Conservation (phyloP, 129 eudicot species). For the Chrysanthemum lavandulifolium region DNA sequence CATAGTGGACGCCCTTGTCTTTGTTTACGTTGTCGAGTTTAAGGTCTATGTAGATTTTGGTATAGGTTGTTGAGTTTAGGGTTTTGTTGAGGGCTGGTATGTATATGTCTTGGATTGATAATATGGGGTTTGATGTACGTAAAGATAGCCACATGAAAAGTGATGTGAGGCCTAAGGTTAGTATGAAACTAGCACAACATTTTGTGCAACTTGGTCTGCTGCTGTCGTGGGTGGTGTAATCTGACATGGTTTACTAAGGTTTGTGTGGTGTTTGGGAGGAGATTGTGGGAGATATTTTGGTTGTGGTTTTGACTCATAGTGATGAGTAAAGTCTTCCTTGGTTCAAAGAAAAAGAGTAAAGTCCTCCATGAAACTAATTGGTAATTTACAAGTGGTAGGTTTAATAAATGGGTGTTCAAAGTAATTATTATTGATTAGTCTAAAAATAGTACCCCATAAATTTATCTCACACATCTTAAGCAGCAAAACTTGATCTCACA, state of each 20-base stretch:
- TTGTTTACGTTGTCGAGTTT: conserved; percentile 62
- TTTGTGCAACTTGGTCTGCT: conserved; percentile 38
- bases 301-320: background rate
- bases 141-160: conserved; percentile 69
- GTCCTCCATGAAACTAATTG: too few species aligned
- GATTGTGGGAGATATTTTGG: background rate
- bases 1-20: conserved; percentile 62
- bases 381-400: too few species aligned
- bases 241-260: conserved; percentile 31
- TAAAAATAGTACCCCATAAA: too few species aligned
- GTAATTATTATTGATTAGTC: too few species aligned
- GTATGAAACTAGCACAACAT: conserved; percentile 50
- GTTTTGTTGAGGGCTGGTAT: conserved; percentile 55
- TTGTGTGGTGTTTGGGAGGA: conserved; percentile 2
- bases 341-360: too few species aligned
- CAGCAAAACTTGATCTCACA: too few species aligned
- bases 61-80: conserved; percentile 33
- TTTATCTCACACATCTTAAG: too few species aligned
- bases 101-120: conserved; percentile 62
- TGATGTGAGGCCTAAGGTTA: conserved; percentile 58
- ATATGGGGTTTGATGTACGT: conserved; percentile 47
- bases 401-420: too few species aligned
- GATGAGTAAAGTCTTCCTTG: too few species aligned
- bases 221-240: conserved; percentile 19
- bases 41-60: conserved; percentile 51